phyloP scores from a whole-genome alignment of 495 filamentous ascomycete genomes.

The Tuber borchii region DNA sequence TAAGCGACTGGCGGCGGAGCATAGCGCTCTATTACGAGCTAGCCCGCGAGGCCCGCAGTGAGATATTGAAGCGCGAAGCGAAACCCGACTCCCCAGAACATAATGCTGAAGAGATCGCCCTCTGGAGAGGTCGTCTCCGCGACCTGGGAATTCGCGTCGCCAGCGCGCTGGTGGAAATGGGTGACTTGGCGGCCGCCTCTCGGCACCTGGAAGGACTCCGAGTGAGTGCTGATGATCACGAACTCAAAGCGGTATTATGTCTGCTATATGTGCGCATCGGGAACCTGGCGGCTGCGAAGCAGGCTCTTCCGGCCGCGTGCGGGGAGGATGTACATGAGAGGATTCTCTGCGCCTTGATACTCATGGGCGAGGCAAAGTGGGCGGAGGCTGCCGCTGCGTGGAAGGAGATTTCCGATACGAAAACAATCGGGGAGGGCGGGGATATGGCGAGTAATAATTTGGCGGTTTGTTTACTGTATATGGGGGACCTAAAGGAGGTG shows the following conservation, averaged over 20 bases:
- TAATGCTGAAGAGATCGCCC: constrained; percentile 43
- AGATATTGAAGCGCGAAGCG: constrained; percentile 45
- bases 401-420: constrained; percentile 49
- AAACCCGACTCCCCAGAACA: constrained; percentile 3
- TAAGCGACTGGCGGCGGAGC: constrained; percentile 72
- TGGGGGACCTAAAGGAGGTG: constrained; percentile 68
- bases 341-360: constrained; percentile 59
- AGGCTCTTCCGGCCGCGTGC: constrained; percentile 25
- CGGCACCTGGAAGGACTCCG: constrained; percentile 51
- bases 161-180: constrained; percentile 82
- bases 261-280: constrained; percentile 70
- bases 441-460: constrained; percentile 69
- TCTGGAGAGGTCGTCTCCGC: constrained; percentile 63
- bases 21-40: constrained; percentile 86
- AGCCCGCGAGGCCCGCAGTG: constrained; percentile 62
- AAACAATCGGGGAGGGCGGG: constrained; percentile 41
- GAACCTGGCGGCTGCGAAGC: constrained; percentile 59
- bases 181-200: constrained; percentile 70
- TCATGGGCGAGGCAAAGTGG: constrained; percentile 74
- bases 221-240: constrained; percentile 39
- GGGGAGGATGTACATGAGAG: constrained; percentile 35
- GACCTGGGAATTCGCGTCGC: constrained; percentile 75
- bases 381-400: constrained; percentile 56
- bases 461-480: constrained; percentile 76
- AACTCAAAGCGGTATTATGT: constrained; percentile 48